Conservation (phyloP, 2,329 filamentous ascomycete genomes). For the Pseudogymnoascus sp. region DNA sequence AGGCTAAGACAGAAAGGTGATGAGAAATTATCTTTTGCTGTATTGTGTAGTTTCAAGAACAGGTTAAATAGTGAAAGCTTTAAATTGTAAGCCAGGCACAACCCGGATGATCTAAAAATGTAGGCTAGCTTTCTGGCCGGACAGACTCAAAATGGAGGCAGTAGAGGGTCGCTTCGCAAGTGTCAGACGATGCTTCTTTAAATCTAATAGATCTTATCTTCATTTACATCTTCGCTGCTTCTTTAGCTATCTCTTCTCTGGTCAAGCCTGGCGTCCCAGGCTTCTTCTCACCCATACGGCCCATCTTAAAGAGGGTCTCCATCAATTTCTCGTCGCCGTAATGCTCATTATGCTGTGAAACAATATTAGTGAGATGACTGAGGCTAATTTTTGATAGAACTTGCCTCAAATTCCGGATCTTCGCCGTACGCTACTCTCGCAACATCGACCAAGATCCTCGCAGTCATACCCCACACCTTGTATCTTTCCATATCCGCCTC, state of each 20-base stretch:
- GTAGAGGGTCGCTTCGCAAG: background rate
- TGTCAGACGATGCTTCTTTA: background rate
- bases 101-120: background rate
- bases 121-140: background rate
- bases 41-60: too few species aligned
- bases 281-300: slow-evolving; percentile 42
- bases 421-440: slow-evolving; percentile 76
- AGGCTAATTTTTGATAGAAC: slow-evolving; percentile 1
- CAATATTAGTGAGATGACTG: slow-evolving; percentile 7
- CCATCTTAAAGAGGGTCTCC: slow-evolving; percentile 44
- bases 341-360: slow-evolving; percentile 24
- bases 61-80: too few species aligned
- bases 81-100: background rate
- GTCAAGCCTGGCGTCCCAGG: slow-evolving; percentile 19
- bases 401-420: slow-evolving; percentile 71
- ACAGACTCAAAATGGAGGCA: background rate
- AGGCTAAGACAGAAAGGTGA: background rate
- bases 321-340: slow-evolving; percentile 57
- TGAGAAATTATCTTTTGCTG: too few species aligned
- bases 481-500: slow-evolving; percentile 50
- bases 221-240: slow-evolving; percentile 1
- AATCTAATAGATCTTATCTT: slow-evolving; percentile 5
- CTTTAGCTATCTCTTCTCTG: background rate
- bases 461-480: slow-evolving; percentile 93
- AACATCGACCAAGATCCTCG: slow-evolving; percentile 79